Conservation (phyloP, 2,329 filamentous ascomycete genomes). For the Cryphonectria radicalis region DNA sequence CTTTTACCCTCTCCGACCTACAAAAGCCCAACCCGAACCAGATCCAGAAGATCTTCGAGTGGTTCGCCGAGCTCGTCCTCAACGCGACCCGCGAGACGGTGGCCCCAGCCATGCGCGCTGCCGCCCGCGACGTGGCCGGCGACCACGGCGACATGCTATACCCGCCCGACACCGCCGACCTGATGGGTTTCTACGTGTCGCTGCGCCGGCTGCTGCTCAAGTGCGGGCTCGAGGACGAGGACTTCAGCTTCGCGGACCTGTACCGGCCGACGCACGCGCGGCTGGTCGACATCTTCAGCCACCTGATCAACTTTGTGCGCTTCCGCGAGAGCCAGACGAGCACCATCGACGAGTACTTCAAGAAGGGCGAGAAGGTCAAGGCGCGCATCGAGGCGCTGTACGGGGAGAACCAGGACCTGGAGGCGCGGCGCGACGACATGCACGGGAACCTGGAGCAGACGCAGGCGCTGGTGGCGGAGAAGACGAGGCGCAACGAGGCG, state of each 20-base stretch:
- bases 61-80: constrained; percentile 92
- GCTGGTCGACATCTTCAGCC: constrained; percentile 93
- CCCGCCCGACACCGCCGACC: constrained; percentile 83
- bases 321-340: constrained; percentile 92
- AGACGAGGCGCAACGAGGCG: constrained; percentile 83
- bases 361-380: constrained; percentile 86
- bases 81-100: constrained; percentile 92
- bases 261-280: constrained; percentile 90
- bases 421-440: constrained; percentile 79
- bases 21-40: constrained; percentile 93
- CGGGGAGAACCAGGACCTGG: constrained; percentile 84
- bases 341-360: constrained; percentile 91
- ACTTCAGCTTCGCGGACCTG: constrained; percentile 92
- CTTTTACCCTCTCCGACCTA: constrained; percentile 83
- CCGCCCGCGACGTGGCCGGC: constrained; percentile 83
- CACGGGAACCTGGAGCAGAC: constrained; percentile 77
- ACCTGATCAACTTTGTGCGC: constrained; percentile 97
- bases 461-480: constrained; percentile 81
- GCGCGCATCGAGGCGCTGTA: constrained; percentile 85
- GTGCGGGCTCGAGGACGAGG: constrained; percentile 89
- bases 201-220: constrained; percentile 79
- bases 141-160: constrained; percentile 77
- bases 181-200: constrained; percentile 94
- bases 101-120: constrained; percentile 92
- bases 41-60: constrained; percentile 97